Evolutionary conservation across 1,284 basidiomycete genomes (phyloP), one percentile per base, ranked within the genome.

Genomic region (Cryptococcus sp.): DNA sequence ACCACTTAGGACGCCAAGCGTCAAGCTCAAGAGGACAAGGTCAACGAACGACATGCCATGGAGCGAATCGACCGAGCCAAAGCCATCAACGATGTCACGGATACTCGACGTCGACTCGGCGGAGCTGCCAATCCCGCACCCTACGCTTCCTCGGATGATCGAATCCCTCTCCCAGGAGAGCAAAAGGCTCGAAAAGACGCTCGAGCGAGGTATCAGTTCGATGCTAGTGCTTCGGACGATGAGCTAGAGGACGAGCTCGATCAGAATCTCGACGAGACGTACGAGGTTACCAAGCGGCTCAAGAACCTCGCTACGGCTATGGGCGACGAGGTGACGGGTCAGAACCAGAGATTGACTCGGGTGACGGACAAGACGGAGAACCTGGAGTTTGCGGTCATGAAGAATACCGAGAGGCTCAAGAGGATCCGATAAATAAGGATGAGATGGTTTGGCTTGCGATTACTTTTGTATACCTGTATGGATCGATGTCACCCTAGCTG

Each of bases 191-290:
- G 79, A 57, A 82, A 84, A 66, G 83, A 86, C 42, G 85, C 87
- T 66, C 77, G 88, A 53, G 81, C 84, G 65, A 80, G 87, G 24
- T 98, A 84, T 71, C 93, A 97, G 72, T 97, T 97, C 62, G 94
- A 98, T 59, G 84, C 84, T n/a, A 87, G 84, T 32, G 87, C 81
- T 16, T 91, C 87, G n/a, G 95, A 99, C 65, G 93, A 98, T 65
- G 92, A 97, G 74, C 65, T 81, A 42, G 80, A 82, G 60, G 77
- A 80, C 54, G 80, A 93, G 69, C 68, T 97, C 22, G 94, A 97
- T 63, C 82, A 83, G 57, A 97, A 98, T 70, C 74, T 99, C 43
- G 83, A 91, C 69, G 91, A 97, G 73, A 89, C 95, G 52, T 77
- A 81, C 38, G 84, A 84, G 50, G 80, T 87, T 43, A 83, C 87